Evolutionary conservation across 805 yeast species (phyloP), one percentile per base, ranked within the genome.

Genomic region (Candida ipomoeae): DNA sequence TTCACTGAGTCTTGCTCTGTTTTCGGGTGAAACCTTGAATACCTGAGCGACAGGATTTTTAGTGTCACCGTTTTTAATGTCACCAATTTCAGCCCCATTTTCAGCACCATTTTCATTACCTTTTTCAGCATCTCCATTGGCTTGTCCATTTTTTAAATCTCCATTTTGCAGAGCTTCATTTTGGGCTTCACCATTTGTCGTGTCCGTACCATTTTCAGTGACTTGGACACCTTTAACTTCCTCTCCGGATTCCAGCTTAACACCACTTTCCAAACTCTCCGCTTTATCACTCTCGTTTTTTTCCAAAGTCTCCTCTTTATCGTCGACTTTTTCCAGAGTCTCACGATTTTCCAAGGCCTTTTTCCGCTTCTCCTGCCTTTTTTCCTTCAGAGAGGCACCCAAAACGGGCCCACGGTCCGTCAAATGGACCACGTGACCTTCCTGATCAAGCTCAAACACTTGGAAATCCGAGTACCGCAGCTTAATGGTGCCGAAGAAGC

Each of bases 401-500:
- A 67, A 48, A 44, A 75, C 73, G 40, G 85, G 71, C 4, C 97
- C 97, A 48, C 82, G 80, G 61, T 91, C 96, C 8, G 70, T 64
- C 54, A 94, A 73, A 64, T 84, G 91, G 11, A 91, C 79, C 1
- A 90, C 96, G 1, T 79, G 68, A 1, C 88, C 95, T 20, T 80
- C 69, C 31, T 69, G 58, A 53, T 77, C 85, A 50, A 94, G 85
- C 67, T 94, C 99, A 67, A 90, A 89, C 41, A 94, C 99, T 63
- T 89, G 77, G 65, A 94, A 94, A 65, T 94, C 99, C 11, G 96
- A 85, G 68, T 90, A 91, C 54, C 97, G 75, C 62, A 88, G 96
- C 66, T 94, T 94, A 59, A 94, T 74, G 13, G 79, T 76, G 2
- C 98, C 99, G 15, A 66, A 65, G 55, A 94, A 89, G 3, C 97